Conservation (phyloP, 331 rosid species). For the Telfairia occidentalis region DNA sequence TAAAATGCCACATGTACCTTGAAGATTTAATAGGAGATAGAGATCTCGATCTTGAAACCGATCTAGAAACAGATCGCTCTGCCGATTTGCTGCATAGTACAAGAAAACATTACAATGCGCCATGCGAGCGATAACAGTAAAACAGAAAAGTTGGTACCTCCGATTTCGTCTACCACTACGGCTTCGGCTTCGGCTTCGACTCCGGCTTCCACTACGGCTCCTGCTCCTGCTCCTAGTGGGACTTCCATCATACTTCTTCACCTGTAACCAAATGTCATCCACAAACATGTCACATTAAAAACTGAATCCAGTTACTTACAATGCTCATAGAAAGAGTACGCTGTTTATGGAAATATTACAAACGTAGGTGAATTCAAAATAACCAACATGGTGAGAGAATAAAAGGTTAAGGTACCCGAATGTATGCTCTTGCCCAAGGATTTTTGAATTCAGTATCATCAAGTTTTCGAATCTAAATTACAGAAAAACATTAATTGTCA, state of each 20-base stretch:
- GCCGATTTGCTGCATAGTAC: conserved; percentile 47
- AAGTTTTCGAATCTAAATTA: conserved; percentile 64
- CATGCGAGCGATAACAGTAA: not conserved
- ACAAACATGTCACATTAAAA: not conserved
- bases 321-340: not conserved
- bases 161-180: conserved; percentile 47
- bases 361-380: not conserved
- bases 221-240: conserved; percentile 83
- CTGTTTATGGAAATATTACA: not conserved
- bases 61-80: conserved; percentile 74
- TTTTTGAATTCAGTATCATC: conserved; percentile 93
- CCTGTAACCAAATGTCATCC: conserved; percentile 35
- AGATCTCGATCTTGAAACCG: conserved; percentile 51
- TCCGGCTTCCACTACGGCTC: conserved; percentile 69
- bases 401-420: conserved; percentile 43
- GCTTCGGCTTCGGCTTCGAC: conserved; percentile 61
- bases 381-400: not conserved
- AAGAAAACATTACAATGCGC: not conserved
- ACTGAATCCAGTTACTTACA: not conserved
- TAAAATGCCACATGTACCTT: conserved; percentile 33
- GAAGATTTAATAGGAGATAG: conserved; percentile 74
- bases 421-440: conserved; percentile 92
- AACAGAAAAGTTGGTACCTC: conserved; percentile 33
- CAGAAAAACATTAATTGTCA: conserved; percentile 1
- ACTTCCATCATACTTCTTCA: conserved; percentile 60